Base-by-base conservation (phyloP, 768 basidiomycete species). In the Auriculariales sp. region DNA sequence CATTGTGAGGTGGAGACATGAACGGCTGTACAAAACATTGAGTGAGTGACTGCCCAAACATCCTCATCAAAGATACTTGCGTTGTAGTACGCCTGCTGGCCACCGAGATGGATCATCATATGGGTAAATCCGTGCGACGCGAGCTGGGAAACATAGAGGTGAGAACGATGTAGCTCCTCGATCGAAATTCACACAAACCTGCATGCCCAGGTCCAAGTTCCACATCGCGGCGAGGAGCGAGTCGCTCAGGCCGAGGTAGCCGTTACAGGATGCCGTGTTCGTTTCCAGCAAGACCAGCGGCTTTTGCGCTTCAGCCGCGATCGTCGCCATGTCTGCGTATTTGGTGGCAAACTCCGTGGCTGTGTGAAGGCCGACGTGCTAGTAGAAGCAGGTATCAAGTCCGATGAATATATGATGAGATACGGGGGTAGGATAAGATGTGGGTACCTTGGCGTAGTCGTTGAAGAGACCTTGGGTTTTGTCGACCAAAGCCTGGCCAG, bases 281-380 rank as follows among this genome's bases (percentile, higher is more conserved):
- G 71, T 75, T 60, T 78, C 75, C 53, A 75, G 65, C 72, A 78
- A 73, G 46, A 73, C 56, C 52, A 75, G 62, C 28, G 71, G 70
- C 56, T 67, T 66, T 12, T 57, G 57, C 2, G 34, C 49, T 4
- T 61, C 56, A 46, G 65, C 59, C 7, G 69, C 68, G 39, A 59
- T 56, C 11, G 44, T 42, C 0, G 68, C 61, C 1, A 64, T 62
- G 36, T 62, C 64, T 4, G 68, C 42, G 58, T 73, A 75, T 6
- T 62, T 61, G 10, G 46, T 50, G 6, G 69, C 62, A 49, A 71
- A 61, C n/a, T n/a, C n/a, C n/a, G n/a, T n/a, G n/a, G n/a, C n/a
- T n/a, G n/a, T n/a, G n/a, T n/a, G n/a, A n/a, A n/a, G n/a, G n/a
- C n/a, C n/a, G n/a, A n/a, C n/a, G n/a, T n/a, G n/a, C n/a, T n/a